Evolutionary conservation across 768 basidiomycete genomes (phyloP).

Genomic region (Suillus ampliporus): DNA sequence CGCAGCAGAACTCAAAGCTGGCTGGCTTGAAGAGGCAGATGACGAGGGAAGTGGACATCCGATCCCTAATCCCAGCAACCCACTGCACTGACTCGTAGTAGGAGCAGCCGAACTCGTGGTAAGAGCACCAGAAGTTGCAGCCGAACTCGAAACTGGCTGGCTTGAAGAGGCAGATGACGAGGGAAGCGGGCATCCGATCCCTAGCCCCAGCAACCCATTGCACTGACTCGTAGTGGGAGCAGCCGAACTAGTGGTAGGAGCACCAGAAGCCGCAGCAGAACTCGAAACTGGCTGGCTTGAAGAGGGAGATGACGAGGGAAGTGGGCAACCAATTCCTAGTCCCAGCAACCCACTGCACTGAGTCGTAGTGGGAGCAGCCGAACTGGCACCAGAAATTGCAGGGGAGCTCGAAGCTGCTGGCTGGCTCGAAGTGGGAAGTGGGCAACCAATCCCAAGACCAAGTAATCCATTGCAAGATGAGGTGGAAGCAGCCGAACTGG

Average conservation of each 20-base stretch:
- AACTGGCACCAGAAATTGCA: too few relatives aligned
- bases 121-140: slow-evolving; percentile 7
- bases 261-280: too few relatives aligned
- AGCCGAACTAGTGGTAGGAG: too few relatives aligned
- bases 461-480: slow-evolving; percentile 18
- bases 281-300: neutral
- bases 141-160: neutral
- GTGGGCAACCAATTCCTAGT: slow-evolving; percentile 22
- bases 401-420: neutral
- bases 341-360: slow-evolving; percentile 22
- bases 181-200: slow-evolving; percentile 19
- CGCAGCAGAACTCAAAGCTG: slow-evolving; percentile 5
- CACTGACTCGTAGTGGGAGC: neutral
- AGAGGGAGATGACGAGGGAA: neutral
- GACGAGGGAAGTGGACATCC: slow-evolving; percentile 15
- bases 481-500: slow-evolving; percentile 10
- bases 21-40: slow-evolving; percentile 10
- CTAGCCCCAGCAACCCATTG: slow-evolving; percentile 24
- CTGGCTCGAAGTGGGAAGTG: neutral
- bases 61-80: slow-evolving; percentile 19
- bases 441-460: slow-evolving; percentile 17
- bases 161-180: slow-evolving; percentile 12
- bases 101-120: slow-evolving; percentile 12
- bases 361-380: too few relatives aligned
- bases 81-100: slow-evolving; percentile 6